These are phyloP conservation scores for Mucor plumbeus DNA, from an alignment of 371 early-diverging fungal species.

Conservation along the genomic window DNA sequence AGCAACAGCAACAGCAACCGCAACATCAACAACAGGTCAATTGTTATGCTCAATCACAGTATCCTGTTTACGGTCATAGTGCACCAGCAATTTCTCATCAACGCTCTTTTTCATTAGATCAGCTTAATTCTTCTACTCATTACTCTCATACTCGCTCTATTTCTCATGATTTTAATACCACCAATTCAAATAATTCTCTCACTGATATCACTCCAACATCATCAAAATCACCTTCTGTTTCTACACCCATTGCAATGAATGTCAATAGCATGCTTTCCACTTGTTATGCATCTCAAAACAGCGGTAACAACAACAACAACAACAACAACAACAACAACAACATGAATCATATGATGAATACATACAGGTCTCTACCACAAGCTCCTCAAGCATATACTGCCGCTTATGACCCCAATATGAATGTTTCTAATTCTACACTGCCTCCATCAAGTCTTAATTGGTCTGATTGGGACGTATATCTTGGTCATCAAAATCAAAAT, in stretches of 20 bases:
- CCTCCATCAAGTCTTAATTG: slow-evolving; percentile 31
- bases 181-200: background rate
- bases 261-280: background rate
- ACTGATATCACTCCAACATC: background rate
- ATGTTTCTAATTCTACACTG: slow-evolving; percentile 14
- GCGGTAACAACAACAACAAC: background rate
- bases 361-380: slow-evolving; percentile 7
- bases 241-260: background rate
- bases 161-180: slow-evolving; percentile 11
- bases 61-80: background rate
- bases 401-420: slow-evolving; percentile 17
- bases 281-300: background rate
- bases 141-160: slow-evolving; percentile 12
- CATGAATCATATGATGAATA: slow-evolving; percentile 2
- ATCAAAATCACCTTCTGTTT: background rate
- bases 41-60: background rate
- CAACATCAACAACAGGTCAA: background rate
- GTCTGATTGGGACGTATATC: slow-evolving; percentile 32
- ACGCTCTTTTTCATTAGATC: slow-evolving; percentile 17
- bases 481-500: slow-evolving; percentile 20
- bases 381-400: slow-evolving; percentile 13
- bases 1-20: slow-evolving; percentile 8
- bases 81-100: slow-evolving; percentile 3
- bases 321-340: background rate
- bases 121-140: slow-evolving; percentile 2